Evolutionary conservation across 345 rosid genomes (phyloP).

Genomic region (Trapa incisa): DNA sequence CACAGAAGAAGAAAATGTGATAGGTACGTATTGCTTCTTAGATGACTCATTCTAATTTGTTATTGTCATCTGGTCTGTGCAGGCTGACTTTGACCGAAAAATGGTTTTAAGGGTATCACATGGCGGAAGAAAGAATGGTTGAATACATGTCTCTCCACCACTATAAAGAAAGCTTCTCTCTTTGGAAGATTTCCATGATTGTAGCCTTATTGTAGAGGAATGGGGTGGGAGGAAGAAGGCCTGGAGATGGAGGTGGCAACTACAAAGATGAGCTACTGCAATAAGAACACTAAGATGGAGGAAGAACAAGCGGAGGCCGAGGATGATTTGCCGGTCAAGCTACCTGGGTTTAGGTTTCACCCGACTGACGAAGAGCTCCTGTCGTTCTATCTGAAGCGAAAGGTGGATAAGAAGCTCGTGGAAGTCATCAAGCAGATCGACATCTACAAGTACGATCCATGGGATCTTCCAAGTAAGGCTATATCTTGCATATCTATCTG

Average conservation of each 20-base stretch:
- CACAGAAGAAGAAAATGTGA: no score
- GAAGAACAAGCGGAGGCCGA: constrained; percentile 13
- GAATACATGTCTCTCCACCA: neutral
- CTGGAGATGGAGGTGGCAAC: constrained; percentile 5
- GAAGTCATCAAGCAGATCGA: constrained; percentile 22
- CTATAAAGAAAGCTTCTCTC: constrained; percentile 1
- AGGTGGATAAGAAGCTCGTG: constrained; percentile 21
- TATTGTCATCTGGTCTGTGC: no score
- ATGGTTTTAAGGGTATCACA: neutral
- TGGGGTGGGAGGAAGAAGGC: neutral
- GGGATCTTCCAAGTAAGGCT: constrained; percentile 28
- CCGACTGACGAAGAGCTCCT: constrained; percentile 30
- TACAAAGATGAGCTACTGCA: neutral
- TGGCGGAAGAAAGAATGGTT: neutral
- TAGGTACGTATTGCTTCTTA: no score
- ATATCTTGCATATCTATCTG: neutral
- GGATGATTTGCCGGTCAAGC: neutral
- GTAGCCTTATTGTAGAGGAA: neutral
- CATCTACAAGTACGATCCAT: constrained; percentile 23
- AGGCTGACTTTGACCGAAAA: neutral
- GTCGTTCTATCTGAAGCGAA: constrained; percentile 18
- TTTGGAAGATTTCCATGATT: neutral
- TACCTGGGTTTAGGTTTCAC: constrained; percentile 24
- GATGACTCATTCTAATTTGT: no score
- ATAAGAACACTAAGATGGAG: neutral